phyloP scores from a whole-genome alignment of 2,329 filamentous ascomycete genomes.

The Aspergillus japonicus region DNA sequence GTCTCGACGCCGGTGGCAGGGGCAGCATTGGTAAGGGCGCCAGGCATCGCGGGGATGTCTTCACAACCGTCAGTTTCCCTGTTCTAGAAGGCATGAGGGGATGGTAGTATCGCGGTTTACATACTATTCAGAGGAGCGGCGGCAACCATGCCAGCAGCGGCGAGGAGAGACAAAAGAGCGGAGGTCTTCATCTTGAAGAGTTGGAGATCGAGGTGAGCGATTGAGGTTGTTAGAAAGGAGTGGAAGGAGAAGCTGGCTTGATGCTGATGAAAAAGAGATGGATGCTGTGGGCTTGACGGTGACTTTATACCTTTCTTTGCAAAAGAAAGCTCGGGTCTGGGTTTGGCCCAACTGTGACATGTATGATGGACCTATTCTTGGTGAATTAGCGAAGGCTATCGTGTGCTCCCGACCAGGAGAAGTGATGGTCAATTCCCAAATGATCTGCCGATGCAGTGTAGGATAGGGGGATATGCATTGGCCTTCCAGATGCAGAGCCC shows the following conservation, averaged over 20 bases:
- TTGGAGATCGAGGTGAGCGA: not conserved
- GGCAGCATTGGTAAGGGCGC: too few relatives aligned
- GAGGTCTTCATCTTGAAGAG: conserved; percentile 7
- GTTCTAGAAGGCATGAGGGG: too few relatives aligned
- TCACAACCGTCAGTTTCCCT: too few relatives aligned
- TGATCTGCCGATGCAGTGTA: not conserved
- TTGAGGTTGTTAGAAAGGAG: not conserved
- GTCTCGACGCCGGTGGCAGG: too few relatives aligned
- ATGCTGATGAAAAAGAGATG: not conserved
- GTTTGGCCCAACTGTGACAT: not conserved
- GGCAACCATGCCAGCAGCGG: conserved; percentile 2
- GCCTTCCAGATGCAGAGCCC: not conserved
- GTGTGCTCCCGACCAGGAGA: not conserved
- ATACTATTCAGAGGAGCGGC: not conserved
- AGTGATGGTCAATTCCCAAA: not conserved
- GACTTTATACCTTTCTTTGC: not conserved
- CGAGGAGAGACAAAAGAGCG: conserved; percentile 6
- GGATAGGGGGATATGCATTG: not conserved
- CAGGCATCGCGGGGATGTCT: too few relatives aligned
- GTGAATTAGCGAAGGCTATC: not conserved
- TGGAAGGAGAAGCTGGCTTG: not conserved
- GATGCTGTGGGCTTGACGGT: not conserved
- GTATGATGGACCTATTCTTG: not conserved
- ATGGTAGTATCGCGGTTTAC: too few relatives aligned
- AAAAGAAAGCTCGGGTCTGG: not conserved